These are phyloP conservation scores for Cochlearia excelsa DNA, from an alignment of 345 rosid species.

Conservation along the genomic window DNA sequence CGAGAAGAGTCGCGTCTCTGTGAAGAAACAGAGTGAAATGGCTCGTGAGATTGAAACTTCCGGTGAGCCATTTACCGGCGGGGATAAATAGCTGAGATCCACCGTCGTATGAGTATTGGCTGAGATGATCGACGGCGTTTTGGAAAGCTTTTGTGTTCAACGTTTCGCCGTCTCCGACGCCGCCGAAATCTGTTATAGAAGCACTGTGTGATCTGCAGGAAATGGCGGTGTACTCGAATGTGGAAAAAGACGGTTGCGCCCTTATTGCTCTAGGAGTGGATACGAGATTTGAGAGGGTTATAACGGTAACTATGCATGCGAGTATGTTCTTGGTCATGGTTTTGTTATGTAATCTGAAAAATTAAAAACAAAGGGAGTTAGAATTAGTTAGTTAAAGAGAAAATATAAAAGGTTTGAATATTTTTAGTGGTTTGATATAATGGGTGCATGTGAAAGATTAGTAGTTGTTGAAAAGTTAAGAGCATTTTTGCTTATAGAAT, in stretches of 20 bases:
- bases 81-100: slow-evolving; percentile 81
- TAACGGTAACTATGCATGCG: slow-evolving; percentile 13
- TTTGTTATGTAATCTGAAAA: slow-evolving; percentile 7
- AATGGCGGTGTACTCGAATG: slow-evolving; percentile 67
- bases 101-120: slow-evolving; percentile 51
- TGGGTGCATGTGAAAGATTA: slow-evolving; percentile 18
- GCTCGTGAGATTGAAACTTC: slow-evolving; percentile 71
- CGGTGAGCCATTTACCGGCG: slow-evolving; percentile 83
- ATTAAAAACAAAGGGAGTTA: background rate
- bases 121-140: slow-evolving; percentile 55
- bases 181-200: slow-evolving; percentile 82
- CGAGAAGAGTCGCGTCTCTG: slow-evolving; percentile 75
- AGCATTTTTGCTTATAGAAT: background rate
- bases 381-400: background rate
- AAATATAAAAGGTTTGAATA: background rate
- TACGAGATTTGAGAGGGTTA: slow-evolving; percentile 12
- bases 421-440: slow-evolving; percentile 10
- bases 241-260: slow-evolving; percentile 25
- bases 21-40: slow-evolving; percentile 89
- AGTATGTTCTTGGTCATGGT: slow-evolving; percentile 29
- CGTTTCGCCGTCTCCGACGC: slow-evolving; percentile 76
- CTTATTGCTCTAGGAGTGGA: background rate
- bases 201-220: slow-evolving; percentile 79
- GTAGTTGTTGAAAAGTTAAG: slow-evolving; percentile 11
- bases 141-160: slow-evolving; percentile 80